These are phyloP conservation scores for Blakeslea trispora DNA, from an alignment of 371 early-diverging fungal species.

Conservation along the genomic window DNA sequence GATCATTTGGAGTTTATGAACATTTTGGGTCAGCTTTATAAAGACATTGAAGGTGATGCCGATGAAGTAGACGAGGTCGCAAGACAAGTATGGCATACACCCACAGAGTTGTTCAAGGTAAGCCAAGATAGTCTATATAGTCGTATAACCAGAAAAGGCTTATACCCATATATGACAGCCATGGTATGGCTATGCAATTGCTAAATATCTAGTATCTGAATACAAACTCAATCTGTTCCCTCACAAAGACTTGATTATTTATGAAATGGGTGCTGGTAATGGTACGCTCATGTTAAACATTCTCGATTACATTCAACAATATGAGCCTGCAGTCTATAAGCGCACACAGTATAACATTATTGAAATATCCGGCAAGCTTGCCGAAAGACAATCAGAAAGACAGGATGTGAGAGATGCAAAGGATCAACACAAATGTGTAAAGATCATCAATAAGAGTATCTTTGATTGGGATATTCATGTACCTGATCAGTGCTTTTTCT, in stretches of 20 bases:
- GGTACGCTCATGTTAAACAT: slow-evolving; percentile 95
- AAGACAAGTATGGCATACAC: slow-evolving; percentile 96
- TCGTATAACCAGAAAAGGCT: not conserved
- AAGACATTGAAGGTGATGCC: slow-evolving; percentile 72
- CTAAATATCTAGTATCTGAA: slow-evolving; percentile 83
- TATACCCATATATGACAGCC: slow-evolving; percentile 51
- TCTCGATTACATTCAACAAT: slow-evolving; percentile 79
- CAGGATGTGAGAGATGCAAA: slow-evolving; percentile 49
- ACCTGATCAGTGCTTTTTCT: slow-evolving; percentile 79
- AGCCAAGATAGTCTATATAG: not conserved
- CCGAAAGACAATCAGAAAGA: slow-evolving; percentile 66
- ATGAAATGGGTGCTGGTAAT: slow-evolving; percentile 97
- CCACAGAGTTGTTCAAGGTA: slow-evolving; percentile 94
- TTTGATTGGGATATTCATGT: slow-evolving; percentile 88
- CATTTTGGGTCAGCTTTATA: slow-evolving; percentile 76
- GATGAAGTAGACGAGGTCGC: slow-evolving; percentile 63
- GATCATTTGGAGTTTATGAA: slow-evolving; percentile 87
- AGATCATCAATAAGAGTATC: slow-evolving; percentile 86
- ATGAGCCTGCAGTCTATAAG: slow-evolving; percentile 80
- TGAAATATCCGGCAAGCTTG: slow-evolving; percentile 87
- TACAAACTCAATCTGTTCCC: slow-evolving; percentile 66
- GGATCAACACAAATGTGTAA: slow-evolving; percentile 61
- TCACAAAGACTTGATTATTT: slow-evolving; percentile 76
- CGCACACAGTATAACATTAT: slow-evolving; percentile 86
- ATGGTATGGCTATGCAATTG: slow-evolving; percentile 91